These are phyloP conservation scores for Boletus vermiculosoides DNA, from an alignment of 768 basidiomycete species.

Conservation along the genomic window DNA sequence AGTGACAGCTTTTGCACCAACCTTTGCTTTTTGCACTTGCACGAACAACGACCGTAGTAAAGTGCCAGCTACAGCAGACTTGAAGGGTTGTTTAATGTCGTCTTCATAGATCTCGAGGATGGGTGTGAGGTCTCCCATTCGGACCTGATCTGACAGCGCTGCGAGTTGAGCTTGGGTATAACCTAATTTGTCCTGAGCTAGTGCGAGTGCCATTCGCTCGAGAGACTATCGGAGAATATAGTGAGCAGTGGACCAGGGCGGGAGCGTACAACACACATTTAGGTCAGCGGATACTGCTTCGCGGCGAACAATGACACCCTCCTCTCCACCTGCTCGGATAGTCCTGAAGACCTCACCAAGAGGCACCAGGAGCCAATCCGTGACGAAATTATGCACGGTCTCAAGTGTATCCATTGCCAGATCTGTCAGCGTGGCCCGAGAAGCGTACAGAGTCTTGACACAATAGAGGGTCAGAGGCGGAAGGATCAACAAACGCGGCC, in stretches of 20 bases:
- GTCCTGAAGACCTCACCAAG: conserved; percentile 80
- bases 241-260: background rate
- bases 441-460: conserved; percentile 51
- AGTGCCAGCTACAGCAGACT: conserved; percentile 75
- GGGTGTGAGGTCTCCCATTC: conserved; percentile 80
- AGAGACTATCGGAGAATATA: conserved; percentile 57
- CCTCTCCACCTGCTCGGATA: conserved; percentile 76
- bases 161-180: conserved; percentile 65
- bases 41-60: conserved; percentile 84
- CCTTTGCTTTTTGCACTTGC: conserved; percentile 96
- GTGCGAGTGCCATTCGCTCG: conserved; percentile 86
- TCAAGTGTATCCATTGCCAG: conserved; percentile 59
- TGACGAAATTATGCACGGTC: conserved; percentile 70
- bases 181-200: conserved; percentile 77
- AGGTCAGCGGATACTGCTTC: conserved; percentile 86
- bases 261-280: conserved; percentile 48
- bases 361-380: conserved; percentile 85
- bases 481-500: conserved; percentile 79
- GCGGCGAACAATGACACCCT: conserved; percentile 69
- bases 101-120: conserved; percentile 88
- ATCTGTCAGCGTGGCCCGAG: conserved; percentile 55
- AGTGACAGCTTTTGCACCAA: conserved; percentile 22
- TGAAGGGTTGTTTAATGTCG: conserved; percentile 85
- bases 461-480: conserved; percentile 65
- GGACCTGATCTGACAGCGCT: conserved; percentile 61